A percentile compares a stretch with the other conserved stretches of the same genome.
Evolutionary conservation across 2,329 filamentous ascomycete genomes (phyloP).

Genomic region (Coniochaeta hoffmannii): DNA sequence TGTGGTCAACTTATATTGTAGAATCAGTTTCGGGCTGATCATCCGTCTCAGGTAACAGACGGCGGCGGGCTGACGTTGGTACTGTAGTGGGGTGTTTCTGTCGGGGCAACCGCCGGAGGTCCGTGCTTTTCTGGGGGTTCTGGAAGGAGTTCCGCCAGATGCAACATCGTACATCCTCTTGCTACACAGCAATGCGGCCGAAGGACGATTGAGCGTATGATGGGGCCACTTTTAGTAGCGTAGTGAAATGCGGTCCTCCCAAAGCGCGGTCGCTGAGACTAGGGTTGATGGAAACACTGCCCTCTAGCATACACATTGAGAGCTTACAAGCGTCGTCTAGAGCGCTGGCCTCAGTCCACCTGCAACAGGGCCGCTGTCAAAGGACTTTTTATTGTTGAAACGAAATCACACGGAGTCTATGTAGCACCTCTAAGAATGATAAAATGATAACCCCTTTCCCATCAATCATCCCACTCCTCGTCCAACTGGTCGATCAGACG

Average conservation of each 20-base stretch:
- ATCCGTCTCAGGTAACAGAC: neutral
- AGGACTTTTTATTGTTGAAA: neutral
- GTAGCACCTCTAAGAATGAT: neutral
- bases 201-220: no score
- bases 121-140: neutral
- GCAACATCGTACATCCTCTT: no score
- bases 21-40: neutral
- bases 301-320: no score
- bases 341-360: no score
- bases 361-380: no score
- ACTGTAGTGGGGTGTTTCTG: neutral
- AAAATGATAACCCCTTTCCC: neutral
- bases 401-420: neutral
- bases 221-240: no score
- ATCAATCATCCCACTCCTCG: slow-evolving; percentile 86
- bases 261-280: no score
- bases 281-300: no score
- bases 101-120: neutral
- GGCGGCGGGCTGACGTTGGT: neutral
- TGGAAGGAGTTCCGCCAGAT: neutral
- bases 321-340: no score
- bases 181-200: no score
- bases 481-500: slow-evolving; percentile 91
- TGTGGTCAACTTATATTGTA: neutral
- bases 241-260: no score